Evolutionary conservation across 495 filamentous ascomycete genomes (phyloP).

Genomic region (Penicillium dipodomyicola): DNA sequence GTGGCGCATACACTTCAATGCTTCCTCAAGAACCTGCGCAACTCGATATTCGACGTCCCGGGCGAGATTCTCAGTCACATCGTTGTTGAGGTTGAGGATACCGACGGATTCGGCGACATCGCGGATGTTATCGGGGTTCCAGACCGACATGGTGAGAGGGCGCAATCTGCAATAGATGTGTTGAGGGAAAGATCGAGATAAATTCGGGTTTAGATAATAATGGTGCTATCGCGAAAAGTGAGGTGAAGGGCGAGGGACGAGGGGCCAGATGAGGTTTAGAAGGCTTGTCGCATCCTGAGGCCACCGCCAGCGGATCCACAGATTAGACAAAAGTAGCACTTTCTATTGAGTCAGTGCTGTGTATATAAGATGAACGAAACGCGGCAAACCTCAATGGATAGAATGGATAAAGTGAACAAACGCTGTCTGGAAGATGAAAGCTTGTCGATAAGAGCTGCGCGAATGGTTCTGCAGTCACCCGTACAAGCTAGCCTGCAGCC

Average conservation of each 20-base stretch:
- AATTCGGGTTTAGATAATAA: conserved; percentile 2
- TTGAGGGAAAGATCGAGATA: conserved; percentile 4
- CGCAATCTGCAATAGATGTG: conserved; percentile 11
- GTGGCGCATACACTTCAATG: conserved; percentile 92
- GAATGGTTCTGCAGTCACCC: conserved; percentile 13
- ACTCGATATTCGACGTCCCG: conserved; percentile 95
- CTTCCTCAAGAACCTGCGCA: conserved; percentile 86
- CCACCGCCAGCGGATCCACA: conserved; percentile 10
- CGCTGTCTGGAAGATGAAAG: conserved; percentile 7
- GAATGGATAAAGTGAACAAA: neutral
- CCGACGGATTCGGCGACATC: conserved; percentile 96
- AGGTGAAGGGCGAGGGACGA: neutral
- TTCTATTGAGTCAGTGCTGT: neutral
- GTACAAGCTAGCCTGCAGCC: conserved; percentile 8
- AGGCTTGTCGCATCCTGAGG: conserved; percentile 21
- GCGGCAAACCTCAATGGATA: neutral
- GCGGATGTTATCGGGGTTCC: conserved; percentile 93
- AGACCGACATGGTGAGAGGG: conserved; percentile 56
- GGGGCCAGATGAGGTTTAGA: conserved; percentile 1
- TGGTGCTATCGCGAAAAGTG: conserved; percentile 6
- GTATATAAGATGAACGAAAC: neutral
- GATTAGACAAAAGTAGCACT: neutral
- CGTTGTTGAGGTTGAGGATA: conserved; percentile 71
- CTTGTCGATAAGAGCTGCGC: conserved; percentile 25
- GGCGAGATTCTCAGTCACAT: conserved; percentile 77